These are phyloP conservation scores for Kodamaea derodonti DNA, from an alignment of 1,139 yeast species.

Conservation along the genomic window DNA sequence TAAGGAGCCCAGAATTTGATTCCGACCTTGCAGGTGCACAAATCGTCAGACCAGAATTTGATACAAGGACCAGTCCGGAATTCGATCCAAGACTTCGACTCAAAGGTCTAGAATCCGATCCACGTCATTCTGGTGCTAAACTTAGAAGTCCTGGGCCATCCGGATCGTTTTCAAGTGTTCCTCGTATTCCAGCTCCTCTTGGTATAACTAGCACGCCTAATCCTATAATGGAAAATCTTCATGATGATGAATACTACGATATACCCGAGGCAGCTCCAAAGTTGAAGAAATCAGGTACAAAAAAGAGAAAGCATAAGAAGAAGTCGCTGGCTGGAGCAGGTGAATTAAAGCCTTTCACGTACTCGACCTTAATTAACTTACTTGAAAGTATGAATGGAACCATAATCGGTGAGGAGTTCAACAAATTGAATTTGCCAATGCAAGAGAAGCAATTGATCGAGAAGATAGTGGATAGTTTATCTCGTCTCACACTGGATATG, in stretches of 20 bases:
- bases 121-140: not conserved
- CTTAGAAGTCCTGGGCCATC: no score
- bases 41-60: not conserved
- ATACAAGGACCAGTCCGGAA: not conserved
- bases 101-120: no score
- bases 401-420: conserved; percentile 66
- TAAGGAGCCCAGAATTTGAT: not conserved
- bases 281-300: conserved; percentile 29
- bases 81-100: not conserved
- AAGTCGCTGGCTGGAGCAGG: conserved; percentile 11
- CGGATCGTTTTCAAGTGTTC: not conserved
- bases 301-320: conserved; percentile 17
- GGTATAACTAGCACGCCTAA: no score
- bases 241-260: conserved; percentile 34
- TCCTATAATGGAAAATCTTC: not conserved
- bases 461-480: conserved; percentile 78
- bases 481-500: conserved; percentile 86
- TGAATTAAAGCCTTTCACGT: conserved; percentile 50
- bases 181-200: not conserved
- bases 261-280: conserved; percentile 33
- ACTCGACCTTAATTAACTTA: conserved; percentile 54
- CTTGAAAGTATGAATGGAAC: conserved; percentile 64
- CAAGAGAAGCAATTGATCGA: conserved; percentile 80
- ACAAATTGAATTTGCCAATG: conserved; percentile 65
- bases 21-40: not conserved